phyloP scores from a whole-genome alignment of 768 basidiomycete species.

The Serendipita indica region DNA sequence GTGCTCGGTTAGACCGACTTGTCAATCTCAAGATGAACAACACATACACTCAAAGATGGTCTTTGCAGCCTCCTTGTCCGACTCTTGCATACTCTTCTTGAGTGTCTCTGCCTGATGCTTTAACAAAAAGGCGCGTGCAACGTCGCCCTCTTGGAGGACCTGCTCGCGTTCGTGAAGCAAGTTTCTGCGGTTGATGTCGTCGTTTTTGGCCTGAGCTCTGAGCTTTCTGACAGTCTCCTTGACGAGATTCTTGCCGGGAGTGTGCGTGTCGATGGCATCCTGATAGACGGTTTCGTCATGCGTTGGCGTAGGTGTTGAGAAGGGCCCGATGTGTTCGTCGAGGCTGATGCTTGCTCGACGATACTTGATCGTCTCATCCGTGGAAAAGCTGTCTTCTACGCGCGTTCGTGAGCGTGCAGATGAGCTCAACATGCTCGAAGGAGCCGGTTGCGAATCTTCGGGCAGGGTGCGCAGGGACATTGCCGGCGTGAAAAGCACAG shows the following conservation, averaged over 20 bases:
- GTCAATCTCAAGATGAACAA: background rate
- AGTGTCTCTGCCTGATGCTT: constrained; percentile 7
- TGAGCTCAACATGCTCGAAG: background rate
- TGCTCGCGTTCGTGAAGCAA: constrained; percentile 6
- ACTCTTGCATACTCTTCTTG: constrained; percentile 1
- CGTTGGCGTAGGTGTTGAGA: background rate
- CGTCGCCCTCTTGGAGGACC: background rate
- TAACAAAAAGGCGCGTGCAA: background rate
- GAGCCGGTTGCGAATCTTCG: background rate
- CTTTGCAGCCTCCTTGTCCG: background rate
- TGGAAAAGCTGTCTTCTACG: background rate
- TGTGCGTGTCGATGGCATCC: background rate
- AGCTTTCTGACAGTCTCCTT: background rate
- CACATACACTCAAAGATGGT: constrained; percentile 6
- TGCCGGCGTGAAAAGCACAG: background rate
- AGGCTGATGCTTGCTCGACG: background rate
- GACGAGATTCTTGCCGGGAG: background rate
- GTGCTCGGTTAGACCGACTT: background rate
- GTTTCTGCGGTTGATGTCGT: constrained; percentile 1
- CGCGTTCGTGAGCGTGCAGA: background rate
- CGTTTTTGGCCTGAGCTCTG: constrained; percentile 5
- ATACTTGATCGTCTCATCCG: background rate
- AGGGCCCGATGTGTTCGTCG: background rate
- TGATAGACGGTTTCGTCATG: background rate
- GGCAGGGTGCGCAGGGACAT: background rate